Percentiles rank a stretch among this genome's conserved stretches.
Conservation (phyloP, 2,329 filamentous ascomycete species). For the Xylariaceae sp. region DNA sequence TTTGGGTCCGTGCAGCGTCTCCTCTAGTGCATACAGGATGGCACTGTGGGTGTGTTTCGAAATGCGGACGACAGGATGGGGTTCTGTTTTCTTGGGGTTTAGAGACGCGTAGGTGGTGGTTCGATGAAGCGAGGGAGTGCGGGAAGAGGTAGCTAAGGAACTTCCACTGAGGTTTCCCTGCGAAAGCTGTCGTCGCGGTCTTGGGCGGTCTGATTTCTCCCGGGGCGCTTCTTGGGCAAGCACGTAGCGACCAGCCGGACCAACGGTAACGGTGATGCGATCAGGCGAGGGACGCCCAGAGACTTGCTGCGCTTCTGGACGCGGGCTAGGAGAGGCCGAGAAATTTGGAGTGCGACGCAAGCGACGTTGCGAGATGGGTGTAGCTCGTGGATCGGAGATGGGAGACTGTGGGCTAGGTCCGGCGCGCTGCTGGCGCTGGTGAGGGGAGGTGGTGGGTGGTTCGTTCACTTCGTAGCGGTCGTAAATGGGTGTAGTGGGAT, state of each 20-base stretch:
- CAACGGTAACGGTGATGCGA: constrained; percentile 43
- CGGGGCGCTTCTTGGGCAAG: constrained; percentile 29
- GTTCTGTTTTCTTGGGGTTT: constrained; percentile 30
- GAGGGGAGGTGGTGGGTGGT: constrained; percentile 31
- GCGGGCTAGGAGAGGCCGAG: constrained; percentile 38
- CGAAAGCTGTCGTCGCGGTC: constrained; percentile 36
- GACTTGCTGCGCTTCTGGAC: constrained; percentile 19
- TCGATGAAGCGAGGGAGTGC: constrained; percentile 27
- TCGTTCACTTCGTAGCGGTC: constrained; percentile 54
- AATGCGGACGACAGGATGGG: constrained; percentile 56
- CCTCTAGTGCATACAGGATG: constrained; percentile 88
- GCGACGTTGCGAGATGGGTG: constrained; percentile 42
- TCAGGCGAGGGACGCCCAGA: constrained; percentile 26
- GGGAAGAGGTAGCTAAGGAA: constrained; percentile 33
- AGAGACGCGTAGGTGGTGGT: constrained; percentile 24
- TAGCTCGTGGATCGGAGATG: constrained; percentile 29
- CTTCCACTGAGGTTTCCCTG: constrained; percentile 42
- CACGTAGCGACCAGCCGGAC: constrained; percentile 34
- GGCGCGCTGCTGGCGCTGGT: constrained; percentile 39
- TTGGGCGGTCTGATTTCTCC: constrained; percentile 20
- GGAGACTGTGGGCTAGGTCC: constrained; percentile 7
- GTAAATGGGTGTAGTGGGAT: constrained; percentile 36
- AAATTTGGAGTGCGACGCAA: constrained; percentile 52
- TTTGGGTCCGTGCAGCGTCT: constrained; percentile 78
- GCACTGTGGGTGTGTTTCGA: constrained; percentile 83